Conservation (phyloP, 176 grass and related monocot genomes). For the Raddia guianensis region DNA sequence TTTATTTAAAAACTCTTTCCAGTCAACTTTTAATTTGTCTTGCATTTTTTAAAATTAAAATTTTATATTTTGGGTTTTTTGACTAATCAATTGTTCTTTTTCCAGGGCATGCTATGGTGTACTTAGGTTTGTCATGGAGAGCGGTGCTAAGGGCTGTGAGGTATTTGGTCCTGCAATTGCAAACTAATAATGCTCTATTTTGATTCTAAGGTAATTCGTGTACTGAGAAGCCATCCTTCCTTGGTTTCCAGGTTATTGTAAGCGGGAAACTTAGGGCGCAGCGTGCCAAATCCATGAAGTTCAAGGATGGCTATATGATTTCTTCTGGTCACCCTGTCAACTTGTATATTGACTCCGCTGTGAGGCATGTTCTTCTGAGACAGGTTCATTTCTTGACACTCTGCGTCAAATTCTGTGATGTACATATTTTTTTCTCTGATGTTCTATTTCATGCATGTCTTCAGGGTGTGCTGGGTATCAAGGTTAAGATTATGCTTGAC, state of each 20-base stretch:
- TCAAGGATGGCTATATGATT: conserved; percentile 90
- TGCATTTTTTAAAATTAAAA: too few species aligned
- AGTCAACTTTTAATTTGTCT: too few species aligned
- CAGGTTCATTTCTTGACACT: conserved; percentile 48
- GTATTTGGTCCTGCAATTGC: not conserved
- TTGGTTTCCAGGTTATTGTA: conserved; percentile 61
- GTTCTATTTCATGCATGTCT: not conserved
- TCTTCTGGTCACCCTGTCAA: conserved; percentile 82
- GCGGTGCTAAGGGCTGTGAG: conserved; percentile 83
- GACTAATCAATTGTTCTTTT: not conserved
- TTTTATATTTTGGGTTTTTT: not conserved
- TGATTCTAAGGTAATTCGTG: not conserved
- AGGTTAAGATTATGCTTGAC: conserved; percentile 87
- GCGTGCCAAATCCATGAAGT: conserved; percentile 85
- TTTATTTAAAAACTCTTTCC: too few species aligned
- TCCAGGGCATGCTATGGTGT: conserved; percentile 87
- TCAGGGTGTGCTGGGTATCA: conserved; percentile 82
- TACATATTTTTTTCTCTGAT: not conserved
- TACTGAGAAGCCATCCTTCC: not conserved
- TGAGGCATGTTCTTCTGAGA: conserved; percentile 79
- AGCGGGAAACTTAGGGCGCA: conserved; percentile 77
- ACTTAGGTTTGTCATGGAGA: conserved; percentile 88
- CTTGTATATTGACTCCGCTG: conserved; percentile 68
- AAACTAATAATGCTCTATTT: not conserved
- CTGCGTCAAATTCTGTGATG: not conserved